Evolutionary conservation across 352 stramenopile genomes (phyloP).

Genomic region (Phytophthora macrochlamydospora): DNA sequence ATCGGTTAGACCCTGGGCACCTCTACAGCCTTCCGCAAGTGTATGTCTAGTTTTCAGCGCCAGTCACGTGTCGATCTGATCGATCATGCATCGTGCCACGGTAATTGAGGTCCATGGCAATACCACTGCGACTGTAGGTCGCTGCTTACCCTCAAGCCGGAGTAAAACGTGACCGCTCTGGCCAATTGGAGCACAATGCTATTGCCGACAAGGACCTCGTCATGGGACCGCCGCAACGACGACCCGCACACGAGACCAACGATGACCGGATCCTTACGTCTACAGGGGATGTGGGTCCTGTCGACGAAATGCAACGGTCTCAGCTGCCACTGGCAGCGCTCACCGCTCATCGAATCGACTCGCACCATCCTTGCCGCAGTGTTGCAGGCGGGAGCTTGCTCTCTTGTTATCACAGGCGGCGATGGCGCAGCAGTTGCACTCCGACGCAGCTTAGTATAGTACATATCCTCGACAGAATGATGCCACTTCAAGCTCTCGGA

Average conservation of each 20-base stretch:
- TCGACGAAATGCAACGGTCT: conserved; percentile 21
- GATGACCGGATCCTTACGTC: conserved; percentile 10
- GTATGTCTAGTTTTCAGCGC: too few relatives aligned
- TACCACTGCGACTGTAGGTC: neutral
- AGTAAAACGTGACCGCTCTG: neutral
- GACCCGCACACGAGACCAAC: conserved; percentile 11
- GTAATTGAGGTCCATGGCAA: neutral
- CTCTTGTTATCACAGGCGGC: neutral
- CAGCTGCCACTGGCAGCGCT: neutral
- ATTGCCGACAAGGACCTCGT: conserved; percentile 5
- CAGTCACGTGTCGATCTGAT: too few relatives aligned
- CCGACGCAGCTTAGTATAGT: neutral
- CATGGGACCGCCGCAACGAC: neutral
- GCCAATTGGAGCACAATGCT: conserved; percentile 1
- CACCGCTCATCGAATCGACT: neutral
- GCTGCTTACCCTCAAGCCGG: conserved; percentile 2
- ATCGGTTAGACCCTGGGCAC: too few relatives aligned
- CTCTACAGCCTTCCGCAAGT: too few relatives aligned
- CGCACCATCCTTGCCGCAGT: too few relatives aligned
- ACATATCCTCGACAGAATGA: neutral
- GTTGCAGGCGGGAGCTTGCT: too few relatives aligned
- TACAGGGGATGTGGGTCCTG: neutral
- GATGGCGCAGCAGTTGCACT: conserved; percentile 2
- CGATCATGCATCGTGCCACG: neutral
- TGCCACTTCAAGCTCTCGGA: neutral